phyloP scores from a whole-genome alignment of 75 land plant species.

The Azolla pinnata region DNA sequence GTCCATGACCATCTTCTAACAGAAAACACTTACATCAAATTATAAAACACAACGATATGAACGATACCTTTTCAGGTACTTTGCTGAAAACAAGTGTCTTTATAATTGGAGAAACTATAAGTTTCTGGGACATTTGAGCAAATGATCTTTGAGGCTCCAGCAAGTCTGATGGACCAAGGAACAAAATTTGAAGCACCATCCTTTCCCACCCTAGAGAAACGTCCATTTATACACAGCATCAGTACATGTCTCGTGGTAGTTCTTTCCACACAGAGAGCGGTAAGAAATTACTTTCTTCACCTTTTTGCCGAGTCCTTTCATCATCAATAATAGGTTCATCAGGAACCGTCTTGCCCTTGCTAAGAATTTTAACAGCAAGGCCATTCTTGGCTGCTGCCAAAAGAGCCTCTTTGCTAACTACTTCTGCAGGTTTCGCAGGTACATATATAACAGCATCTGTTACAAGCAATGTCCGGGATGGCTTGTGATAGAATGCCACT shows the following conservation, averaged over 20 bases:
- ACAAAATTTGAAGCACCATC: constrained; percentile 97
- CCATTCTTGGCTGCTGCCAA: constrained; percentile 91
- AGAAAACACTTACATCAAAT: too few relatives aligned
- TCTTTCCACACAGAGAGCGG: too few relatives aligned
- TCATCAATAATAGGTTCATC: constrained; percentile 82
- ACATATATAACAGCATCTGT: constrained; percentile 98
- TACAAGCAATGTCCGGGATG: constrained; percentile 70
- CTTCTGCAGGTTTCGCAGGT: constrained; percentile 75
- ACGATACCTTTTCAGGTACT: constrained; percentile 98
- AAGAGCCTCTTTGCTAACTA: constrained; percentile 73
- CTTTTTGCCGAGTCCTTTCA: constrained; percentile 61
- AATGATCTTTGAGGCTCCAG: constrained; percentile 84
- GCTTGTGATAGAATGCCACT: constrained; percentile 91
- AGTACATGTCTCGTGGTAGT: background rate
- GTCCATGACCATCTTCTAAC: too few relatives aligned
- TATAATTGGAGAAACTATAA: constrained; percentile 95
- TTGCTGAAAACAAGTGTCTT: constrained; percentile 94
- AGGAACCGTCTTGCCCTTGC: constrained; percentile 77
- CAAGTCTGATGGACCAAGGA: constrained; percentile 89
- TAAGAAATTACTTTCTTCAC: constrained; percentile 27
- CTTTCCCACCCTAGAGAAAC: constrained; percentile 95
- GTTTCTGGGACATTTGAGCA: constrained; percentile 86
- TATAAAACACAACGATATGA: too few relatives aligned
- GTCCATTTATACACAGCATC: too few relatives aligned
- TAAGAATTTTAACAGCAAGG: constrained; percentile 79